Evolutionary conservation across 1,284 basidiomycete genomes (phyloP).

Genomic region (Ustilago curta): DNA sequence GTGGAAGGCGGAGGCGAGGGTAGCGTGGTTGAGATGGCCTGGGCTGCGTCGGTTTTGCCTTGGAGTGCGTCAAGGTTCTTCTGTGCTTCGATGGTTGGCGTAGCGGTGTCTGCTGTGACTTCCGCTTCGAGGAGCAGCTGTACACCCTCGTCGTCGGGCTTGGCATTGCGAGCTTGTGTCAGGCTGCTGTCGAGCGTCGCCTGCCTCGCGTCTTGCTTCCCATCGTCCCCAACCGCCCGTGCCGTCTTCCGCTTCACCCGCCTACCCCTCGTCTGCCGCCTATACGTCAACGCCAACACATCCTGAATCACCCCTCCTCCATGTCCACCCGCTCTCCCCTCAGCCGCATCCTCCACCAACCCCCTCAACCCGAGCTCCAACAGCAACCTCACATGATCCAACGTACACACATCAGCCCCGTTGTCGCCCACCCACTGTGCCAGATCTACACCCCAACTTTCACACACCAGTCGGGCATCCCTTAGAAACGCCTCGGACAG

Average conservation of each 20-base stretch:
- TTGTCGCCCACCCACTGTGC: slow-evolving; percentile 8
- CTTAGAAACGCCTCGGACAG: slow-evolving; percentile 39
- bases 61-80: slow-evolving; percentile 30
- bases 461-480: slow-evolving; percentile 42
- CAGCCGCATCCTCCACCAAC: slow-evolving; percentile 20
- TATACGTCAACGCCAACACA: slow-evolving; percentile 28
- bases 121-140: neutral
- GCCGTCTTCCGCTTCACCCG: slow-evolving; percentile 21
- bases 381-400: slow-evolving; percentile 30
- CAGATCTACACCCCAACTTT: slow-evolving; percentile 36
- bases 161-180: neutral
- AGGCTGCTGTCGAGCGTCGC: neutral
- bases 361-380: slow-evolving; percentile 30
- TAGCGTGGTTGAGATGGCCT: slow-evolving; percentile 19
- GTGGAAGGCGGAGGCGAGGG: slow-evolving; percentile 11
- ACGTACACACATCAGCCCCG: slow-evolving; percentile 34
- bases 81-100: neutral
- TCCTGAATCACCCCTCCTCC: slow-evolving; percentile 20
- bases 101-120: too few relatives aligned
- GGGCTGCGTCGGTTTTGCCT: slow-evolving; percentile 18
- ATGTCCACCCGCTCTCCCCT: neutral
- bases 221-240: neutral
- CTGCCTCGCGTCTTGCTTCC: slow-evolving; percentile 1
- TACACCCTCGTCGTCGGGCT: neutral
- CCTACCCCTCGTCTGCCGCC: slow-evolving; percentile 11